Evolutionary conservation across 805 yeast genomes (phyloP), one percentile per base, ranked within the genome.

Genomic region (Cyberlindnera amylophila): DNA sequence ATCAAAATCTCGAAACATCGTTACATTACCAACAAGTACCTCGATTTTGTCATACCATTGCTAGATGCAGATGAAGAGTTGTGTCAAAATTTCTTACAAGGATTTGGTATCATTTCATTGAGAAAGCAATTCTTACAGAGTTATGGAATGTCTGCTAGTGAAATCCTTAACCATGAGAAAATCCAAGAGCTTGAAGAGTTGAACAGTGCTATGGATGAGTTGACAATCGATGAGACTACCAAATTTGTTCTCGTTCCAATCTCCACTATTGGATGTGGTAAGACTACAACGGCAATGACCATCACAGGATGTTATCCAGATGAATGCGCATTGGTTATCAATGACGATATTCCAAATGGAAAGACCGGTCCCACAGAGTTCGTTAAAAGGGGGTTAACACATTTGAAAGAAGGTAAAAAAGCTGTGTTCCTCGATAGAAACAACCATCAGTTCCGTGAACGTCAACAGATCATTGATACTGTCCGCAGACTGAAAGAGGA

Each of bases 211-310:
- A 64, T 68, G 37, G 54, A 53, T 30, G 50, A 60, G 31, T 67
- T 63, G 21, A 59, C 64, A 4, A 58, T 65, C 4, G 67, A 65
- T 29, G 62, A 60, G 35, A 43, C 62, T 2, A 66, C 70, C 4
- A 81, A 81, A 51, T 83, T 77, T 57, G 73, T 86, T 0, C 55
- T 93, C 3, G 75, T 88, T 1, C 91, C 98, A 0, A 78, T 90
- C 3, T 89, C 97, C 0, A 88, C 96, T 0, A 76, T 91, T 39
- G 98, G 98, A 0, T 87, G 96, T 62, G 99, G 99, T 7, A 93
- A 93, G 58, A 89, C 97, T 0, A 88, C 97, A 0, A 75, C 86
- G 0, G 77, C 86, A 6, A 58, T 77, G 28, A 80, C 90, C 0
- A 65, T 93, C 32, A 47, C 55, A 0, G 55, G 69, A 9, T 60